These are phyloP conservation scores for Nemania sp. DNA, from an alignment of 2,329 filamentous ascomycete species.

Conservation along the genomic window DNA sequence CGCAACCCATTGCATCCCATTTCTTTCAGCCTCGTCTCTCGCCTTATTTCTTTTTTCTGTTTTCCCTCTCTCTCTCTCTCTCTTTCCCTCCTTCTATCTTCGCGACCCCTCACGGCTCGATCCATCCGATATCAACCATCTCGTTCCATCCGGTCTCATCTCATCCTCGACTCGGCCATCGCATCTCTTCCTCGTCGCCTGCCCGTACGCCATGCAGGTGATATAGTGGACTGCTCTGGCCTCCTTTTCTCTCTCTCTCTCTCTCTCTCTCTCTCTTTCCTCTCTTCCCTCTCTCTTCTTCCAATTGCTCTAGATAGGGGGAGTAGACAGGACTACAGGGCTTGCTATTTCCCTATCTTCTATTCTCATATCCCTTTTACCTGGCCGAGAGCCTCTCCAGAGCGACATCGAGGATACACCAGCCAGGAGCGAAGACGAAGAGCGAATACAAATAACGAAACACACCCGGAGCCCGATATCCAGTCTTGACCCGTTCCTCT, in stretches of 20 bases:
- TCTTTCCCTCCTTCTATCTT: too few relatives aligned
- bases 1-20: background rate
- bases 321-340: constrained; percentile 24
- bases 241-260: constrained; percentile 8
- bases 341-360: constrained; percentile 6
- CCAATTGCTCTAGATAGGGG: constrained; percentile 26
- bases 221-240: constrained; percentile 29
- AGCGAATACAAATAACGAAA: background rate
- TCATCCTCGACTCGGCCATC: background rate
- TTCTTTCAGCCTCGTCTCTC: background rate
- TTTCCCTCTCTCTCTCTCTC: too few relatives aligned
- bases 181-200: background rate
- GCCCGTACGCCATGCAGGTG: constrained; percentile 36
- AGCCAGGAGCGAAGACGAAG: too few relatives aligned
- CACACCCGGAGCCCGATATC: constrained; percentile 7
- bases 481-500: background rate
- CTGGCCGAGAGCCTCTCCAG: constrained; percentile 19
- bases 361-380: constrained; percentile 8
- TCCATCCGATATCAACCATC: background rate
- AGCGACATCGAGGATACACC: constrained; percentile 2
- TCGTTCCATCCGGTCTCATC: background rate
- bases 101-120: background rate
- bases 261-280: background rate
- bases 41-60: background rate
- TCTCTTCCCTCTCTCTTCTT: constrained; percentile 15